Evolutionary conservation across 352 stramenopile species (phyloP).

Genomic region (Halophytophthora batemanensis): DNA sequence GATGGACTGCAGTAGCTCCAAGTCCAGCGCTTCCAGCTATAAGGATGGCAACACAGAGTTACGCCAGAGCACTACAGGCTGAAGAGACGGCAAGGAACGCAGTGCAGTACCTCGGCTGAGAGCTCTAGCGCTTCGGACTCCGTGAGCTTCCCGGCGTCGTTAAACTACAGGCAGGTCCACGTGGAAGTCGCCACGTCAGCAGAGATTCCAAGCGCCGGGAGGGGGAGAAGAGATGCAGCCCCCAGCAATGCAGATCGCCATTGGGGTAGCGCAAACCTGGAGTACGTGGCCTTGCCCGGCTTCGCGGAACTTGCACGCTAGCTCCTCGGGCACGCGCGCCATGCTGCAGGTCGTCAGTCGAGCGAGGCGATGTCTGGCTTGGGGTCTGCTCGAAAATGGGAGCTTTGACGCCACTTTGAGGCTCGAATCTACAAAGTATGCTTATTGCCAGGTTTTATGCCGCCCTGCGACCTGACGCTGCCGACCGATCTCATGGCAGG

Average conservation of each 20-base stretch:
- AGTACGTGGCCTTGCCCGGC: constrained; percentile 72
- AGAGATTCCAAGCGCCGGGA: background rate
- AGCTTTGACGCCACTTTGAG: too few species aligned
- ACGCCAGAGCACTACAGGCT: background rate
- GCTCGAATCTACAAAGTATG: too few species aligned
- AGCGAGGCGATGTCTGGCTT: background rate
- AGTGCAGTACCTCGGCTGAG: constrained; percentile 34
- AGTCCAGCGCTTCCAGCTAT: constrained; percentile 64
- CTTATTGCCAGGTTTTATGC: too few species aligned
- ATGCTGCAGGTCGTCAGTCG: constrained; percentile 7
- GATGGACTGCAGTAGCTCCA: constrained; percentile 62
- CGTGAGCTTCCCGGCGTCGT: constrained; percentile 48
- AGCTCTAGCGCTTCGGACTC: constrained; percentile 39
- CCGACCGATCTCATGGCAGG: too few species aligned
- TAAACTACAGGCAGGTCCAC: constrained; percentile 44
- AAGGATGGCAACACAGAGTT: background rate
- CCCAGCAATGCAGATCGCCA: background rate
- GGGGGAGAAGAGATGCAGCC: background rate
- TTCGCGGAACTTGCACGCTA: constrained; percentile 29
- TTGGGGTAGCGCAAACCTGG: constrained; percentile 30
- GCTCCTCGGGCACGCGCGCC: constrained; percentile 21
- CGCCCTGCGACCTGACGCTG: too few species aligned
- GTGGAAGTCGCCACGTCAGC: background rate
- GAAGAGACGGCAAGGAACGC: background rate
- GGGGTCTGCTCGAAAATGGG: too few species aligned